Evolutionary conservation across 305 asterid species (phyloP), one percentile per base, ranked within the genome.

Genomic region (Fraxinus nigra): DNA sequence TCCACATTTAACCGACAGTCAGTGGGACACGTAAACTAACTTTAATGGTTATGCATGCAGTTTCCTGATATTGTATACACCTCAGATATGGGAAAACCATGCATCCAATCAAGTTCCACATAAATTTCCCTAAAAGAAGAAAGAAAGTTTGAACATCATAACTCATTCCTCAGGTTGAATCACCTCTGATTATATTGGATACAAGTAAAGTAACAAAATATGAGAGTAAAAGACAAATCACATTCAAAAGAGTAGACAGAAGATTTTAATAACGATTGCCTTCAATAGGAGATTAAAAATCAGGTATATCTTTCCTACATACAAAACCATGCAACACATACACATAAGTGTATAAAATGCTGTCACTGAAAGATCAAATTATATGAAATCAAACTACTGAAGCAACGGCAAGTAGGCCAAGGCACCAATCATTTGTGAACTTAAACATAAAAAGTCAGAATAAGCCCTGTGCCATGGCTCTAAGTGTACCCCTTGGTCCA

Each of bases 361-460:
- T 28, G 18, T 28, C 8, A 28, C 70, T 61, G 30, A 7, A 30
- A 69, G 35, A 13, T 30, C 72, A 30, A 22, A 54, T 32, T 54
- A 32, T 51, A 72, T 18, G 40, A 34, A 34, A 34, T 18, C 26
- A 72, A 80, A 72, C 5, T 61, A 73, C 65, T 32, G 33, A 61
- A 75, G 30, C 18, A 40, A 65, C 24, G n/a, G 76, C 22, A 2
- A 34, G 24, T 59, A 63, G 33, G 61, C 34, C 16, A 20, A 59
- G 54, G 63, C 48, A n/a, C 76, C 79, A 75, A 43, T 35, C 22
- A 56, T 75, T 22, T 69, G 22, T 24, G 74, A 69, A 75, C 67
- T 14, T 11, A 26, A 75, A 75, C 5, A 28, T 26, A 16, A 14
- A 5, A 76, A 63, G 67, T 38, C 26, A 34, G 35, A 72, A 79